Base-by-base conservation (phyloP, 345 rosid species). In the Laguncularia racemosa region DNA sequence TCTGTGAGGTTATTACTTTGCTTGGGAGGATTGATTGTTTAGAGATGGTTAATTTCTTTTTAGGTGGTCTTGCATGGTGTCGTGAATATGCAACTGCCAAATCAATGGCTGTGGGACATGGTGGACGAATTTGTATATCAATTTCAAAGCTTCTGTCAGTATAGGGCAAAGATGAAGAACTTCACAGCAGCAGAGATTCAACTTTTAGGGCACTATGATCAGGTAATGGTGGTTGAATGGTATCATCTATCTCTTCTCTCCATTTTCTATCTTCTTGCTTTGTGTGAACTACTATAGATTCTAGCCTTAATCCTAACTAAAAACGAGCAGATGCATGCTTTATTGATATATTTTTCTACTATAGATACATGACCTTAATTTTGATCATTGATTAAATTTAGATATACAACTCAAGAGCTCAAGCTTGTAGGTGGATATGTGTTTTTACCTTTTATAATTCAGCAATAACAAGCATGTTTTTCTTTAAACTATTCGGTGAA, bases 41-140 rank as follows among this genome's bases (percentile, higher is more conserved):
- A 20, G 20, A n/a, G 15, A 63, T 20, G 33, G 19, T 7, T 16
- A 47, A 44, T 62, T 28, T 20, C n/a, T 53, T 55, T 50, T 58
- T 60, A 85, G 93, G 99, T 93, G 47, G 96, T 90, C 63, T 68
- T 93, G 91, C 96, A 84, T 46, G 97, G 95, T 12, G 92, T 84
- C 50, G 96, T 93, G 71, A 93, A 84, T 69, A 93, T 89, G 97
- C 97, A 93, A 56, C 53, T 93, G 63, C 99, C 99, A 1, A 93
- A 89, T 57, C 99, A 93, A 78, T 93, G 99, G 97, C 57, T 93
- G 76, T 93, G 99, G 99, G 97, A 93, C 65, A 87, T 93, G 99
- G 97, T 93, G 67, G 97, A 93, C 78, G 99, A 93, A 83, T 93
- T 89, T 81, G 92, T 93, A 5, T 93, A 93, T 67, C 99, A 93